Base-by-base conservation (phyloP, 2,329 filamentous ascomycete genomes). In the Exutisphaerella laricina region DNA sequence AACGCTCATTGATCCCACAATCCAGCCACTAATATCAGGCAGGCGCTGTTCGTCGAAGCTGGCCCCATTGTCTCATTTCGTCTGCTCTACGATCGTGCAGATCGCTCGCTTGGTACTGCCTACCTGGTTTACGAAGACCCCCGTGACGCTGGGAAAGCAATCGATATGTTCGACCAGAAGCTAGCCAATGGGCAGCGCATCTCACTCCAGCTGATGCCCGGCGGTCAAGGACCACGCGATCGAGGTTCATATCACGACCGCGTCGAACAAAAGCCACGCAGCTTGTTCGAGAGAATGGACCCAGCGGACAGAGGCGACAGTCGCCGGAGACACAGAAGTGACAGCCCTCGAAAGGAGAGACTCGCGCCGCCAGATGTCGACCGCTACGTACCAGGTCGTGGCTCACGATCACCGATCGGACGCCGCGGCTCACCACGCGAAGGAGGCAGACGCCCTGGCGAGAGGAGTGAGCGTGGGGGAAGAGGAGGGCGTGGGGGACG, bases 181-280 rank as follows among this genome's bases (percentile, higher is more conserved):
- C 95, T 95, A 61, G 89, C 89, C 44, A 89, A 92, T 56, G 84
- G 83, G 75, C 70, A 62, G 61, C 88, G 87, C 3, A 95, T 95
- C 57, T 79, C 77, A 23, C 66, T 95, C 44, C 78, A 77, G 0
- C 70, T 90, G 22, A 63, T 90, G 30, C 73, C 80, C n/a, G 69
- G 53, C 66, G 75, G 39, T 62, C 72, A 43, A 45, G 62, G 58
- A 55, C 51, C 64, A 63, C 48, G 14, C 64, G 69, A 43, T 70
- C 72, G 52, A 63, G 68, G 5, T 10, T 53, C 54, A 14, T 54
- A 63, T 14, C 73, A 75, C 45, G 74, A 77, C 49, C 69, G 63
- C 36, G 70, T 71, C 17, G 68, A 74, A 49, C 68, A 66, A 43
- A 69, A 72, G 12, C 60, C 62, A 46, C 68, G 84, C 45, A 82